A percentile compares a stretch with the other conserved stretches of the same genome.
These are phyloP conservation scores for Excoecaria cochinchinensis DNA, from an alignment of 345 rosid species.

Conservation along the genomic window DNA sequence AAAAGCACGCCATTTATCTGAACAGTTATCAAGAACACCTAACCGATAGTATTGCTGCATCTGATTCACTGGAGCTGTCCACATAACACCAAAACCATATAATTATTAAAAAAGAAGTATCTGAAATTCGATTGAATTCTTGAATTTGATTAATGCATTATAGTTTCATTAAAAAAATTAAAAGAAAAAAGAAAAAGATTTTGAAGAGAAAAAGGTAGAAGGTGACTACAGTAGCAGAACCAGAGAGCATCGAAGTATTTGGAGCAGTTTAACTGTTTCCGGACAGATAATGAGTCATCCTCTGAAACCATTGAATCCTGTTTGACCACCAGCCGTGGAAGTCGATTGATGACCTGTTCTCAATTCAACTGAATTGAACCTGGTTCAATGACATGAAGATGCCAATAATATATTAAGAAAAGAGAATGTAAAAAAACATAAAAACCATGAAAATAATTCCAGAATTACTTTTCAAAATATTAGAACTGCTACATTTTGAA, in stretches of 20 bases:
- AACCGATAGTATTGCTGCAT: constrained; percentile 78
- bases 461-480: too few species aligned
- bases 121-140: neutral
- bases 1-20: constrained; percentile 58
- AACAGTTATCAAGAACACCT: constrained; percentile 68
- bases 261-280: constrained; percentile 43
- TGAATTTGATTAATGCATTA: neutral
- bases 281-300: constrained; percentile 27
- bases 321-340: neutral
- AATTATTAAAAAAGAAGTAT: neutral
- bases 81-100: neutral
- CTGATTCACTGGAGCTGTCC: constrained; percentile 78
- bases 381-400: too few species aligned
- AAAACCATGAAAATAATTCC: too few species aligned
- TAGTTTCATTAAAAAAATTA: neutral
- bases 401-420: too few species aligned
- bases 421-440: too few species aligned
- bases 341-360: too few species aligned
- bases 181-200: neutral
- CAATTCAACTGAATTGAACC: too few species aligned
- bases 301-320: constrained; percentile 38
- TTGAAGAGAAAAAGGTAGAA: neutral
- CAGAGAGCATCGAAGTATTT: constrained; percentile 71
- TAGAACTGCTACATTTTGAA: too few species aligned
- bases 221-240: constrained; percentile 79